Percentiles rank a stretch among this genome's conserved stretches.
phyloP scores from a whole-genome alignment of 192 early-diverging fungal genomes.

The Coemansia sp. region DNA sequence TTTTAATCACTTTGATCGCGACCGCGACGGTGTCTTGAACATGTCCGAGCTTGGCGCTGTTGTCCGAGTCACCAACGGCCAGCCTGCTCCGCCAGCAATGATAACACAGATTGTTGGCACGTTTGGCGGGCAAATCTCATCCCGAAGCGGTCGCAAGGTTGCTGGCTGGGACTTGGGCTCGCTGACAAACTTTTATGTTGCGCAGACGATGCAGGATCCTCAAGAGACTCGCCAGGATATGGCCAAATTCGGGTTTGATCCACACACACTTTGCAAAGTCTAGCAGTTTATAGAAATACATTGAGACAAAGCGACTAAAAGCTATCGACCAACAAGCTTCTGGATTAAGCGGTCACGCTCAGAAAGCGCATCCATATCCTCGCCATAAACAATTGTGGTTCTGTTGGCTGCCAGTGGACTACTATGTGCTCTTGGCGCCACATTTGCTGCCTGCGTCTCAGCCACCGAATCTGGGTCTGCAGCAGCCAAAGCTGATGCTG shows the following conservation, averaged over 20 bases:
- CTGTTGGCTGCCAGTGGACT: slow-evolving; percentile 17
- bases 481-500: not conserved
- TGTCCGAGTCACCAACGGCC: slow-evolving; percentile 42
- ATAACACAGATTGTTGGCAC: slow-evolving; percentile 36
- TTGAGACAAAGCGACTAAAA: not conserved
- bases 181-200: slow-evolving; percentile 42
- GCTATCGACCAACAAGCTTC: slow-evolving; percentile 15
- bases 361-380: slow-evolving; percentile 37
- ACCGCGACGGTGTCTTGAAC: slow-evolving; percentile 50
- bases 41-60: slow-evolving; percentile 34
- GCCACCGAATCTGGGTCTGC: not conserved
- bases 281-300: slow-evolving; percentile 2
- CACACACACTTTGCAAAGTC: slow-evolving; percentile 25
- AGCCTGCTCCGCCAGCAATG: slow-evolving; percentile 20
- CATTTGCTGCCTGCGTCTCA: not conserved
- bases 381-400: slow-evolving; percentile 44
- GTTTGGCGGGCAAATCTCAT: slow-evolving; percentile 39
- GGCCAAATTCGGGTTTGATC: slow-evolving; percentile 48
- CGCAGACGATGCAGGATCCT: slow-evolving; percentile 50
- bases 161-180: slow-evolving; percentile 32
- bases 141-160: slow-evolving; percentile 24
- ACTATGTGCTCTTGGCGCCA: not conserved
- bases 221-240: slow-evolving; percentile 49
- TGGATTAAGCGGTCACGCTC: slow-evolving; percentile 43
- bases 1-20: slow-evolving; percentile 45